phyloP scores from a whole-genome alignment of 2,329 filamentous ascomycete genomes.

The Nothomitra cinnamomea region DNA sequence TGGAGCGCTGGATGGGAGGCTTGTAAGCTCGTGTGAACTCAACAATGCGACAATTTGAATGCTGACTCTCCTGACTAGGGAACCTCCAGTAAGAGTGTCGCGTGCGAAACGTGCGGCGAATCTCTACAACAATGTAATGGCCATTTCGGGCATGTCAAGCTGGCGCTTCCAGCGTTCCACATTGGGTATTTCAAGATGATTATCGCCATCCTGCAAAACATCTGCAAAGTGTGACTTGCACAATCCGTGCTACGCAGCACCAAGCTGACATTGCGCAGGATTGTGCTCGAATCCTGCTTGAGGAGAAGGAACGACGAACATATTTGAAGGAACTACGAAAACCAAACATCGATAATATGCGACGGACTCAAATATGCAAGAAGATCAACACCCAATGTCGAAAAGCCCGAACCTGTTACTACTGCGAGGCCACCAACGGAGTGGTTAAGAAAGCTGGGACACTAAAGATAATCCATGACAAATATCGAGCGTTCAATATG shows the following conservation, averaged over 20 bases:
- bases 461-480: constrained; percentile 90
- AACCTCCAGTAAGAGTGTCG: constrained; percentile 66
- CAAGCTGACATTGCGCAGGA: constrained; percentile 29
- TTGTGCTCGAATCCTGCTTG: constrained; percentile 69
- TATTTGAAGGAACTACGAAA: constrained; percentile 69
- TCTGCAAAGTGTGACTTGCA: constrained; percentile 52
- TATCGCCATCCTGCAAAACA: constrained; percentile 79
- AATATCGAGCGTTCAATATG: constrained; percentile 73
- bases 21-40: constrained; percentile 29
- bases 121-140: constrained; percentile 74
- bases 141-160: constrained; percentile 84
- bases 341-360: constrained; percentile 72
- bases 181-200: constrained; percentile 92
- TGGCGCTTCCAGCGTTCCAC: constrained; percentile 85
- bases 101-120: constrained; percentile 70
- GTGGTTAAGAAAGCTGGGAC: constrained; percentile 82
- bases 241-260: not conserved
- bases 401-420: constrained; percentile 67
- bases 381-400: constrained; percentile 77
- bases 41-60: not conserved
- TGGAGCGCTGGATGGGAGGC: constrained; percentile 72
- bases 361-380: constrained; percentile 69
- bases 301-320: constrained; percentile 58
- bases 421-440: constrained; percentile 71
- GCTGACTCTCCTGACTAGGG: constrained; percentile 31